Evolutionary conservation across 108 stramenopile species (phyloP), one percentile per base, ranked within the genome.

Genomic region (Schizochytrium sp.): DNA sequence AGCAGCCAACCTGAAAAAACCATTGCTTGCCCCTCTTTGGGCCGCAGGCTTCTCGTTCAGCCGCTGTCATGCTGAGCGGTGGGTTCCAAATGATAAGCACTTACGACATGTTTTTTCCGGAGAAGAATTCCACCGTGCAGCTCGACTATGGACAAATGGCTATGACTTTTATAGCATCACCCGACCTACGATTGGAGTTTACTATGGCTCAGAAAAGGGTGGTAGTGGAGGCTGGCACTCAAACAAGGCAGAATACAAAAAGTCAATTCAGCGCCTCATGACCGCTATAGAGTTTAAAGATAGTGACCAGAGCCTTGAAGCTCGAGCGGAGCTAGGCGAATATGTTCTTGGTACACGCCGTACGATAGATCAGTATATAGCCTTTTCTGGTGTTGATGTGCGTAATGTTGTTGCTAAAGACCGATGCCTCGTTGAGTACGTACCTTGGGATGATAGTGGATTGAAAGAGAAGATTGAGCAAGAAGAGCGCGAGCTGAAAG

Each of bases 21-120:
- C 96, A 2, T 91, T 96, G n/a, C 87, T 98, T 76, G 93, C 96
- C 3, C 93, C 95, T 72, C 90, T 95, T 5, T 97, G 96, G 94
- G 95, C 96, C 13, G 94, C 97, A 4, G 96, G 95, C 7, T 96
- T 97, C 88, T 93, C 94, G 42, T 98, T 98, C 94, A 92, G 95
- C 88, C 96, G 96, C 72, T 98, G 98, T 89, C 98, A 98, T 73
- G 92, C 96, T 55, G 97, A 98, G 93, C 94, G 95, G 89, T 93
- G 93, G 61, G 97, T 95, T 3, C 97, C 97, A 4, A 96, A 97
- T 72, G 98, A 98, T 93, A 96, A 96, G 3, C 94, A 97, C 73
- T 90, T 96, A 8, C 93, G 89, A 1, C 95, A 95, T 72, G 93
- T 97, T 41, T 93, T 97, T 87, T 96, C 96, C 83, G 96, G 95